Base-by-base conservation (phyloP, 805 yeast genomes). In the Barnettozyma sucrosica region DNA sequence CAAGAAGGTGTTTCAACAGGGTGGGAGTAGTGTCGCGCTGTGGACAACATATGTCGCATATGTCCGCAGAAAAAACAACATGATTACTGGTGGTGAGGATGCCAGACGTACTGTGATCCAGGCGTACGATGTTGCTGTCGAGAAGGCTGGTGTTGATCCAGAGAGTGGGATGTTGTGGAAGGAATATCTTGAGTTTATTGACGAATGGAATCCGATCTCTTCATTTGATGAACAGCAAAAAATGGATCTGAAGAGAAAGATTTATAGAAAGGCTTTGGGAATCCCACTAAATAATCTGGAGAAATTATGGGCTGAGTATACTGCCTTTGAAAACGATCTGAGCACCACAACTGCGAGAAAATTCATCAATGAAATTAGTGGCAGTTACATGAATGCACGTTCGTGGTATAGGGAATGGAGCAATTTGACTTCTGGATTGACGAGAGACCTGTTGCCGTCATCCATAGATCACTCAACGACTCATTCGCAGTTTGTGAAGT, bases 211-310 rank as follows among this genome's bases (percentile, higher is more conserved):
- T 43, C 90, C 96, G 3, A 74, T 79, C 16, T 80, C 82, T 32
- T 79, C 83, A 39, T 88, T 92, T 85, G 98, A 92, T 61, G 83
- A 80, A 53, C 89, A 85, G 61, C 90, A 85, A 56, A 83, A 86
- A 53, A 75, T 77, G 58, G 96, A 88, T 58, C 70, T 83, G 58
- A 77, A 85, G 41, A 75, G 98, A 56, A 81, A 80, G 52, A 74
- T 85, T 5, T 88, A 83, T 64, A 79, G 84, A 54, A 77, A 77
- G 49, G 80, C 85, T 53, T 71, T 89, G 18, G 70, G 76, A n/a
- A 74, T 81, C n/a, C 99, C 99, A 4, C 72, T 87, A 24, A 75
- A 76, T 43, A 79, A 81, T 50, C 68, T 92, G 42, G 97, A 90
- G 62, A 74, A 72, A 20, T 70, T 85, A 47, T 92, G 99, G 99